Percentiles rank a stretch among this genome's conserved stretches.
phyloP scores from a whole-genome alignment of 192 early-diverging fungal species.

The Backusella tarrabulga region DNA sequence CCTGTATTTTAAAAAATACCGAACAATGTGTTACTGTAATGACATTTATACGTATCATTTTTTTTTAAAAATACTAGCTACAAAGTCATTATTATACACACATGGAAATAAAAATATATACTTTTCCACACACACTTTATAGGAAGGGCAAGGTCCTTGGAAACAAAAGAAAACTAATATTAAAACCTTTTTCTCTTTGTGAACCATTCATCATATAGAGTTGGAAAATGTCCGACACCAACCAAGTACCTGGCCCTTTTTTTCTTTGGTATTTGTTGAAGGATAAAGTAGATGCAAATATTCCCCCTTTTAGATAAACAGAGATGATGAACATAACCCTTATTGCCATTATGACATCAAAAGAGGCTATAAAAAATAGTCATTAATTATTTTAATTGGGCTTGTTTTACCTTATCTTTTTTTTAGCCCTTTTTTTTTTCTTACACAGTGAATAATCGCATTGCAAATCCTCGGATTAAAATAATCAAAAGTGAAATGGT shows the following conservation, averaged over 20 bases:
- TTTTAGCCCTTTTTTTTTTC: not conserved
- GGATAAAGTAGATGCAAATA: not conserved
- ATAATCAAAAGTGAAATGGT: not conserved
- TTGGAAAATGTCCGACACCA: not conserved
- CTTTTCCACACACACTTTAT: not conserved
- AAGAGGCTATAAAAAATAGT: not conserved
- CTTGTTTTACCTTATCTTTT: not conserved
- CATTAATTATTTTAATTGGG: not conserved
- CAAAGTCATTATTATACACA: not conserved
- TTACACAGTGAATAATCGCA: not conserved
- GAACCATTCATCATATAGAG: not conserved
- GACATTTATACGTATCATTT: not conserved
- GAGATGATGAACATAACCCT: not conserved
- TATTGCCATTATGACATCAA: not conserved
- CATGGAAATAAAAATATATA: not conserved
- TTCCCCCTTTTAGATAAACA: not conserved
- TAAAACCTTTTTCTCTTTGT: not conserved
- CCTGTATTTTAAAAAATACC: conserved; percentile 1
- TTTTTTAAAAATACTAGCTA: conserved; percentile 1
- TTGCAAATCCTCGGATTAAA: not conserved
- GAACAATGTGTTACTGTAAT: not conserved
- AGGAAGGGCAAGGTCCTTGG: not conserved
- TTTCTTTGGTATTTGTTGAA: not conserved
- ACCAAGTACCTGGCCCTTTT: not conserved
- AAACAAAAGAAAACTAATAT: not conserved